Conservation (phyloP, 129 eudicot genomes). For the Arctium minus region DNA sequence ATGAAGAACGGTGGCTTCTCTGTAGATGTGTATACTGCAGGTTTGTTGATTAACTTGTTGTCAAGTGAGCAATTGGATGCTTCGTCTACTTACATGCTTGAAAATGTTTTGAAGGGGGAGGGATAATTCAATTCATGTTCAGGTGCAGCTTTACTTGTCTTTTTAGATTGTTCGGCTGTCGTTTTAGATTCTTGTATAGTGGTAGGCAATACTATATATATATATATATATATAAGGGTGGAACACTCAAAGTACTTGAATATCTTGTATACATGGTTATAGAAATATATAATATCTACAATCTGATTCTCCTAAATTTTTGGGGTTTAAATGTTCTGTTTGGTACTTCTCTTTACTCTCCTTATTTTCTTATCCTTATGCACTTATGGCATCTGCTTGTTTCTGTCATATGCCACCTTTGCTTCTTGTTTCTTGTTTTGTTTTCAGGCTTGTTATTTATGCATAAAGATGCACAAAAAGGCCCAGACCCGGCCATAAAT, state of each 20-base stretch:
- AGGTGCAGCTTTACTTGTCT: not conserved
- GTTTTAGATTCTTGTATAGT: not conserved
- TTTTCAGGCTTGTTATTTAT: not conserved
- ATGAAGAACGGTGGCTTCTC: constrained; percentile 16
- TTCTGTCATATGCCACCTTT: not conserved
- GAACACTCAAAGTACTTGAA: not conserved
- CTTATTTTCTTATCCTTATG: too few relatives aligned
- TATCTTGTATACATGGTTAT: not conserved
- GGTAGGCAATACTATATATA: not conserved
- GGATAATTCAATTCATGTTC: not conserved
- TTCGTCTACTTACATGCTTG: not conserved
- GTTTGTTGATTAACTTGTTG: constrained; percentile 28
- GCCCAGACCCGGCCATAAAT: not conserved
- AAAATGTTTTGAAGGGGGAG: not conserved
- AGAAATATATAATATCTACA: not conserved
- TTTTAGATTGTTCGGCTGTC: not conserved
- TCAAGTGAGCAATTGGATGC: constrained; percentile 15
- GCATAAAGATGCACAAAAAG: not conserved
- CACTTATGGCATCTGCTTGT: not conserved
- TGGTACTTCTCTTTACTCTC: not conserved
- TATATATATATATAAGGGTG: not conserved
- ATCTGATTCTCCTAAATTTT: not conserved
- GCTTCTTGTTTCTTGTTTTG: not conserved
- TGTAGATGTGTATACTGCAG: constrained; percentile 21
- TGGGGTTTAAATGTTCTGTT: too few relatives aligned